Conservation (phyloP, 257 asterid genomes). For the Ilex aquifolium region DNA sequence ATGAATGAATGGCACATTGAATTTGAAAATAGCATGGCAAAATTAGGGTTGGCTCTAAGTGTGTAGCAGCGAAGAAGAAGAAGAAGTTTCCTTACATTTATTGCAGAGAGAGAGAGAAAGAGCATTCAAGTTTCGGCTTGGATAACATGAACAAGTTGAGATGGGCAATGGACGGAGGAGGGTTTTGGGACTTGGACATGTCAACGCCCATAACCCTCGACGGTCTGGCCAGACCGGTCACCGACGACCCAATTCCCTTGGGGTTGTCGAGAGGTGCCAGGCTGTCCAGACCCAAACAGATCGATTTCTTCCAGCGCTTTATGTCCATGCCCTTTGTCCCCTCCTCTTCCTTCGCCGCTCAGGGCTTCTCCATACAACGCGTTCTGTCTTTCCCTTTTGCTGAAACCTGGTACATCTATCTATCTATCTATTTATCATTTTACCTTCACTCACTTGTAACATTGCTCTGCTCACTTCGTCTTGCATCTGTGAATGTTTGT, state of each 20-base stretch:
- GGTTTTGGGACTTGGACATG: constrained; percentile 69
- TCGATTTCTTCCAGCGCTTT: constrained; percentile 84
- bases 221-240: constrained; percentile 58
- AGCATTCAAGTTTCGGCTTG: not conserved
- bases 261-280: constrained; percentile 59
- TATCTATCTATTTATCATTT: not conserved
- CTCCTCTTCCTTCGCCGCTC: constrained; percentile 32
- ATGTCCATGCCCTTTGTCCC: constrained; percentile 80
- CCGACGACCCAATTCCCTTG: constrained; percentile 49
- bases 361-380: constrained; percentile 58
- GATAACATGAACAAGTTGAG: constrained; percentile 63
- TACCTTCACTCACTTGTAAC: not conserved
- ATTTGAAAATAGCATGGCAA: too few species aligned
- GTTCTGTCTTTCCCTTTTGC: constrained; percentile 43
- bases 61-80: not conserved
- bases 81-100: not conserved
- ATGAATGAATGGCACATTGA: too few species aligned
- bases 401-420: constrained; percentile 43
- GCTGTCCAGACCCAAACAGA: constrained; percentile 63
- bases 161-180: constrained; percentile 70
- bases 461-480: too few species aligned
- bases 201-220: constrained; percentile 71
- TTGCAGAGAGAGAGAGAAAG: not conserved
- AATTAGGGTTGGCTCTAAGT: too few species aligned
- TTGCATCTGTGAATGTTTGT: not conserved